Evolutionary conservation across 169 alveolate species (phyloP), one percentile per base, ranked within the genome.

Genomic region (Eimeria necatrix): DNA sequence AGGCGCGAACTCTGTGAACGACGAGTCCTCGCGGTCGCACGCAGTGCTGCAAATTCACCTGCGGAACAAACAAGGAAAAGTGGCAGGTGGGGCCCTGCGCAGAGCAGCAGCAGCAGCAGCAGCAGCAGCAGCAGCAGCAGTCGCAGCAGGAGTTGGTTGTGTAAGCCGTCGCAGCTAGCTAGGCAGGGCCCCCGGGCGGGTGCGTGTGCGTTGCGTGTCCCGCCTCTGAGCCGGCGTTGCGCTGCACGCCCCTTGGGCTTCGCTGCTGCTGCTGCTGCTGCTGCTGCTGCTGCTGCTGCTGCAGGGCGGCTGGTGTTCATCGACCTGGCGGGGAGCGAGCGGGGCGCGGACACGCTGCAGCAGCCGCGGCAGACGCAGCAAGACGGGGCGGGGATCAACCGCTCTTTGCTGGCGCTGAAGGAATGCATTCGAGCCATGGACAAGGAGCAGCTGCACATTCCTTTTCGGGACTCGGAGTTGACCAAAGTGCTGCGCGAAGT

Each of bases 381-480:
- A 81, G 99, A 99, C 91, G 99, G 99, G 6, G 99, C 99, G 12
- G 99, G 99, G 95, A 99, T 99, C 85, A 99, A 99, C 97, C 98
- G 99, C 95, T 99, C 99, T 8, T 96, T 99, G 68, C 95, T 99
- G 61, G 99, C 99, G 26, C 96, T 99, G 91, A 99, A 99, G 97
- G 99, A 99, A 96, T 99, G 99, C 95, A 99, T 99, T 61, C 96
- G 99, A 86, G 99, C 99, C 46, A 97, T 99, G 97, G 99, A 99
- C 94, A 98, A 98, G 80, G 99, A 99, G 88, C 98, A 99, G 94
- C 98, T 98, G 91, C 99, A 99, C 95, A 98, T 99, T 18, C 99
- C 99, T 9, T 99, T 99, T 93, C 98, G 99, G 95, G 99, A 99
- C 90, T 97, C 99, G 49, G 99, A 99, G 91, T 96, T 99, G 64